Base-by-base conservation (phyloP, 148 eudicot genomes). In the Pharnaceum exiguum region DNA sequence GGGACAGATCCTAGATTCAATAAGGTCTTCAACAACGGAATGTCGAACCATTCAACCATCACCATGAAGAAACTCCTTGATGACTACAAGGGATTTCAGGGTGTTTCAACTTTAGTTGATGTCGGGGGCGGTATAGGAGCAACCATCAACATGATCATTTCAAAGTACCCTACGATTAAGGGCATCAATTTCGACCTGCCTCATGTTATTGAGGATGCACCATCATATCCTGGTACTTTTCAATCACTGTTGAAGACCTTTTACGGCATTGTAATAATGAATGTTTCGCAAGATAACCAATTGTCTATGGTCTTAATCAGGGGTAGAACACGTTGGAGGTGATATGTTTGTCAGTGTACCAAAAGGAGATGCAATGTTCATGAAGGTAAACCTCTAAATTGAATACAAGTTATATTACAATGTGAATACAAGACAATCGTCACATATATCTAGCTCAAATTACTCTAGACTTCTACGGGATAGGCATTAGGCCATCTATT, bases 261-360 rank as follows among this genome's bases (percentile, higher is more conserved):
- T 4, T 4, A 31, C 3, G 10, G 8, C 10, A 42, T 22, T 30
- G 5, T 55, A 46, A 0, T n/a, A n/a, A 17, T 49, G 30, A 10
- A 13, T 51, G 13, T 27, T 1, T 12, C 1, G 24, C 21, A 9
- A 60, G 7, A 30, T 26, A 35, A 49, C 37, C 21, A 10, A n/a
- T 23, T 13, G 15, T 11, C 6, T 40, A 26, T 56, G 3, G 19
- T 27, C 23, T 18, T 49, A 3, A 46, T 27, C 60, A 84, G 94
- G 95, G 18, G 77, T 89, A 59, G 84, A 86, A 71, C 97, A 89
- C 50, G 86, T 86, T 59, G 97, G 90, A 29, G 97, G 97, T 7
- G 97, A 89, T 56, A 89, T 89, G 97, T 89, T 89, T 44, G 97
- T 71, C 0, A 83, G 88, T 17, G 82, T 89, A 17, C 97, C 97